Percentiles rank a stretch among this genome's conserved stretches.
These are phyloP conservation scores for Fusarium musae DNA, from an alignment of 2,329 filamentous ascomycete species.

Conservation along the genomic window DNA sequence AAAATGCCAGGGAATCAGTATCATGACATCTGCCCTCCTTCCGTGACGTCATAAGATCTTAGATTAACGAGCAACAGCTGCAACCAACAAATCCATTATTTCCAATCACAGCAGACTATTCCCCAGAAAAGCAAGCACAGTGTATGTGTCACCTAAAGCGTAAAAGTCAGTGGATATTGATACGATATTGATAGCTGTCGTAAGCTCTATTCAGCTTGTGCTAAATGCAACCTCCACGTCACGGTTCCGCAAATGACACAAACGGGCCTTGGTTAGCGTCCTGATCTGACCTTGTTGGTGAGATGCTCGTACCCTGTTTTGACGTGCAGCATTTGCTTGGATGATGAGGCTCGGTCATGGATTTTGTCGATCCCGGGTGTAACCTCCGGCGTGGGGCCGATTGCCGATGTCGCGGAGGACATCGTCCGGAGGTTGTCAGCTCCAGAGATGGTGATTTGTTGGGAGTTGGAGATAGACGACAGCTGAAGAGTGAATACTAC, in stretches of 20 bases:
- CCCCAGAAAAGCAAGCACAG: background rate
- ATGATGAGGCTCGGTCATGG: constrained; percentile 26
- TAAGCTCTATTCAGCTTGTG: background rate
- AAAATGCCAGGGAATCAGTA: constrained; percentile 22
- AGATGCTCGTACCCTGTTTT: constrained; percentile 11
- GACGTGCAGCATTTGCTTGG: background rate
- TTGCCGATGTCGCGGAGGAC: constrained; percentile 12
- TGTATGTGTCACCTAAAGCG: background rate
- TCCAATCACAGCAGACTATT: background rate
- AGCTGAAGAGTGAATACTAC: background rate
- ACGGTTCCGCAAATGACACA: constrained; percentile 27
- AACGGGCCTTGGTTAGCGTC: background rate
- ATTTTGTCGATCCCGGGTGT: constrained; percentile 26
- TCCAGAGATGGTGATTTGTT: background rate
- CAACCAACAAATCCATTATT: background rate
- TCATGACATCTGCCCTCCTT: constrained; percentile 14
- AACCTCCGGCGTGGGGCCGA: constrained; percentile 32
- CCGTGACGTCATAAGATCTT: constrained; percentile 28
- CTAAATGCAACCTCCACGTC: constrained; percentile 14
- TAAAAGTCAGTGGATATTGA: background rate
- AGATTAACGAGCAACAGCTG: constrained; percentile 10
- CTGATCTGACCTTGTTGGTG: background rate
- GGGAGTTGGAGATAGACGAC: background rate
- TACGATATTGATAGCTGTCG: background rate
- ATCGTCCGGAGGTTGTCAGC: constrained; percentile 11